These are phyloP conservation scores for Catenaria anguillulae DNA, from an alignment of 371 early-diverging fungal species.

Conservation along the genomic window DNA sequence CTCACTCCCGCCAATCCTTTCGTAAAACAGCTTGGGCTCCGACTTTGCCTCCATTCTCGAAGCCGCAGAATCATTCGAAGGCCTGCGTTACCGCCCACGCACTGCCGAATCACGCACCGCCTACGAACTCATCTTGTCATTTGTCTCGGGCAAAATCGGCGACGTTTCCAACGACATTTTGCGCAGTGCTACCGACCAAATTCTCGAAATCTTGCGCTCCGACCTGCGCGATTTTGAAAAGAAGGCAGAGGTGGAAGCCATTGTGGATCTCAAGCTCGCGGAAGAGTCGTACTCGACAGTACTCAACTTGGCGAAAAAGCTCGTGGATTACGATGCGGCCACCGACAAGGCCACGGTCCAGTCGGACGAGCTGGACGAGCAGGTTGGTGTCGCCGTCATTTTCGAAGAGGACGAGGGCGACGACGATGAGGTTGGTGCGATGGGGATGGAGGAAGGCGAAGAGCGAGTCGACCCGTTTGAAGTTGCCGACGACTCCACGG, in stretches of 20 bases:
- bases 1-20: too few relatives aligned
- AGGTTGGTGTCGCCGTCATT: conserved; percentile 16
- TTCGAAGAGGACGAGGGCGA: conserved; percentile 45
- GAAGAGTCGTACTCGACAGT: conserved; percentile 73
- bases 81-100: conserved; percentile 71
- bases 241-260: conserved; percentile 59
- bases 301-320: conserved; percentile 78
- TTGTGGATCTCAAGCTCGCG: conserved; percentile 43
- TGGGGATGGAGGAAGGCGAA: conserved; percentile 24
- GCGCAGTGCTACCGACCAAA: conserved; percentile 74
- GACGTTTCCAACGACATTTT: conserved; percentile 81
- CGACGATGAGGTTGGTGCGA: conserved; percentile 30
- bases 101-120: conserved; percentile 84
- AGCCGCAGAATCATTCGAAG: conserved; percentile 82
- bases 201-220: conserved; percentile 67
- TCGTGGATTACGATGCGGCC: conserved; percentile 60
- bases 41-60: conserved; percentile 71
- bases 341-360: conserved; percentile 14
- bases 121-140: conserved; percentile 74
- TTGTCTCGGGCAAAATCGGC: conserved; percentile 63
- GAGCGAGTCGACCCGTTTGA: conserved; percentile 14
- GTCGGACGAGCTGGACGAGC: conserved; percentile 12
- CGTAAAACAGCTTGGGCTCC: conserved; percentile 29
- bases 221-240: conserved; percentile 81
- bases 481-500: conserved; percentile 11